phyloP scores from a whole-genome alignment of 139 green algal genomes.

The Chlorella sp. region DNA sequence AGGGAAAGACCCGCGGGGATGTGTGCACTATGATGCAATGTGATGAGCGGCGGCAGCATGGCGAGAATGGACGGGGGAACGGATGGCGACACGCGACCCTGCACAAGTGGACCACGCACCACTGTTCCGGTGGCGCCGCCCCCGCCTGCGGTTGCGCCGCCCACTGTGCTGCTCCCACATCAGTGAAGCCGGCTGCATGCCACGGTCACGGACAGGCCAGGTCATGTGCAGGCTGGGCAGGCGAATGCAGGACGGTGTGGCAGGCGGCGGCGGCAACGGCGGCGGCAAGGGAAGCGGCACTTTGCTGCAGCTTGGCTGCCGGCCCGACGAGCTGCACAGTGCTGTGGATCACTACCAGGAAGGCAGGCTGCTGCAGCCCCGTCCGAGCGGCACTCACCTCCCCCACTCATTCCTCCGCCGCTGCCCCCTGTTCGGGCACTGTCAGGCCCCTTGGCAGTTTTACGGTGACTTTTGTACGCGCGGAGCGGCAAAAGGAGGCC shows the following conservation, averaged over 20 bases:
- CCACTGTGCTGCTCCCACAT: background rate
- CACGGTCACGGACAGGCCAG: background rate
- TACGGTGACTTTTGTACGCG: too few relatives aligned
- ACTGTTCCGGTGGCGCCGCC: background rate
- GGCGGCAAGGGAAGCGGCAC: background rate
- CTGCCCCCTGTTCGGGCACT: too few relatives aligned
- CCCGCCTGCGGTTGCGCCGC: background rate
- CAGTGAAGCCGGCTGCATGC: background rate
- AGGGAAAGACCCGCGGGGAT: constrained; percentile 6
- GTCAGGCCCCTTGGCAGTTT: too few relatives aligned
- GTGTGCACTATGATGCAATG: background rate
- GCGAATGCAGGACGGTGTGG: background rate
- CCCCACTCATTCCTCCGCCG: too few relatives aligned
- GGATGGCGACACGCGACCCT: too few relatives aligned
- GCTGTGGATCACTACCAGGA: too few relatives aligned
- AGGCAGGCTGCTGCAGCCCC: too few relatives aligned
- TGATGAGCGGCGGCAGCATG: background rate
- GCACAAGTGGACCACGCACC: background rate
- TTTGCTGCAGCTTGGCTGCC: too few relatives aligned
- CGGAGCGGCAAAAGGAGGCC: too few relatives aligned
- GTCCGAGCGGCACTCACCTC: too few relatives aligned
- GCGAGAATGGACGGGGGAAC: background rate
- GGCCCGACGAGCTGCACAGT: too few relatives aligned
- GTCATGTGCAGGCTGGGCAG: background rate
- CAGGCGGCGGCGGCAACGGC: background rate